Evolutionary conservation across 2,329 filamentous ascomycete genomes (phyloP).

Genomic region (Stachybotrys echinatus): DNA sequence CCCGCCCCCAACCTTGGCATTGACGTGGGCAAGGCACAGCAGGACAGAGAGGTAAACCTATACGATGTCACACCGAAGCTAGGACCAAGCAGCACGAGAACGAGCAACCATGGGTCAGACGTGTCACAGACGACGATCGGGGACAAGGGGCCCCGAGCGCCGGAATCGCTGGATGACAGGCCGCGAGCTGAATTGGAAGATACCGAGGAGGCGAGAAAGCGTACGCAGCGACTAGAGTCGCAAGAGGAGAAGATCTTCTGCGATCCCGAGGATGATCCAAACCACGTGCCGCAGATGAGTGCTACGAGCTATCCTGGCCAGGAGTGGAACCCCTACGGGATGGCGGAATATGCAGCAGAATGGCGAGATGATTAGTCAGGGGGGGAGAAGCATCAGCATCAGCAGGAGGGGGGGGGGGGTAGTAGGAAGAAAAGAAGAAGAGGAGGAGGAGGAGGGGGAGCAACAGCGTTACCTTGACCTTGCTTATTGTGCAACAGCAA

Average conservation of each 20-base stretch:
- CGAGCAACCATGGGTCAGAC: conserved; percentile 4
- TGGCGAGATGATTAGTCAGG: conserved; percentile 6
- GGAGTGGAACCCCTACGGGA: conserved; percentile 59
- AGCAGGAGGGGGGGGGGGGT: too few species aligned
- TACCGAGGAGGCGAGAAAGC: conserved; percentile 38
- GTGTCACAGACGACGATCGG: conserved; percentile 1
- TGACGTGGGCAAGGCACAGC: conserved; percentile 7
- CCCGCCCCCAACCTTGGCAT: conserved; percentile 2
- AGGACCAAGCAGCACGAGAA: not conserved
- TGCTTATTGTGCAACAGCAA: too few species aligned
- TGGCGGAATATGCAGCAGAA: conserved; percentile 19
- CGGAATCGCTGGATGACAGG: conserved; percentile 2
- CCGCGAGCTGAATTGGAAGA: conserved; percentile 30
- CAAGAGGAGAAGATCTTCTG: conserved; percentile 52
- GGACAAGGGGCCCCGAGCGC: not conserved
- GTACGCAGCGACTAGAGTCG: conserved; percentile 34
- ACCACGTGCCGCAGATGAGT: conserved; percentile 50
- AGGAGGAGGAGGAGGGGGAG: too few species aligned
- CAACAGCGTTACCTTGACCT: too few species aligned
- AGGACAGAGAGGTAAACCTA: conserved; percentile 22
- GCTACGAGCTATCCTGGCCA: conserved; percentile 66
- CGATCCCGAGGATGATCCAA: conserved; percentile 26
- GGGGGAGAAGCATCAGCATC: not conserved
- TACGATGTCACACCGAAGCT: conserved; percentile 26
- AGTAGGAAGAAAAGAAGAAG: too few species aligned